Base-by-base conservation (phyloP, 352 stramenopile species). In the Globisporangium cylindrosporum region DNA sequence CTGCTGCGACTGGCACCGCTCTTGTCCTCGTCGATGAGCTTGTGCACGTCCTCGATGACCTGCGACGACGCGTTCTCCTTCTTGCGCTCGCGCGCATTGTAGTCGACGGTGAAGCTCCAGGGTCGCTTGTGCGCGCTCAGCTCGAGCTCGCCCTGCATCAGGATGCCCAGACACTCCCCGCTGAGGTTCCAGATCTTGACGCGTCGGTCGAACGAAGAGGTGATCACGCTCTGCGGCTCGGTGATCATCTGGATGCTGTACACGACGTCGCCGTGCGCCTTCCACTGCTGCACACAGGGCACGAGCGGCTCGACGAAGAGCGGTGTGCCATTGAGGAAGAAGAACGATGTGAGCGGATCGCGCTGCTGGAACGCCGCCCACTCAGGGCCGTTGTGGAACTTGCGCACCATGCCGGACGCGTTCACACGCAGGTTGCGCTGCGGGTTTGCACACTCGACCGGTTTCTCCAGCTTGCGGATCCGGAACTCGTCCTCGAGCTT, bases 81-180 rank as follows among this genome's bases (percentile, higher is more conserved):
- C 61, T 82, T 79, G 25, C 84, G 83, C 69, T 92, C 84, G 18
- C 81, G 81, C 32, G 83, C 75, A 61, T 90, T 74, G 57, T 90
- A 94, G 74, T 94, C 88, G 58, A 93, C 83, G 0, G 67, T 63
- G 63, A 95, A 93, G 34, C 81, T 77, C 84, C 88, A 95, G 5
- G 80, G 73, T 0, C 75, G 77, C 36, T 67, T 68, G 24, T 65
- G 56, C 7, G 38, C 32, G 18, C 73, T 76, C 4, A 87, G 67
- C 36, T 77, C 70, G 38, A 86, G 59, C 27, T 89, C 85, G 41
- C 88, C 88, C 64, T 96, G 87, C 73, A 89, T 91, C 14, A 96
- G 70, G 24, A 89, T 78, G 9, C 87, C 88, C 8, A 94, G 76
- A 64, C 82, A 90, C 41, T 88, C 80, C 43, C 88, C 85, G 34